Percentiles rank a stretch among this genome's conserved stretches.
phyloP scores from a whole-genome alignment of 352 stramenopile genomes.

The Phytophthora cajani region DNA sequence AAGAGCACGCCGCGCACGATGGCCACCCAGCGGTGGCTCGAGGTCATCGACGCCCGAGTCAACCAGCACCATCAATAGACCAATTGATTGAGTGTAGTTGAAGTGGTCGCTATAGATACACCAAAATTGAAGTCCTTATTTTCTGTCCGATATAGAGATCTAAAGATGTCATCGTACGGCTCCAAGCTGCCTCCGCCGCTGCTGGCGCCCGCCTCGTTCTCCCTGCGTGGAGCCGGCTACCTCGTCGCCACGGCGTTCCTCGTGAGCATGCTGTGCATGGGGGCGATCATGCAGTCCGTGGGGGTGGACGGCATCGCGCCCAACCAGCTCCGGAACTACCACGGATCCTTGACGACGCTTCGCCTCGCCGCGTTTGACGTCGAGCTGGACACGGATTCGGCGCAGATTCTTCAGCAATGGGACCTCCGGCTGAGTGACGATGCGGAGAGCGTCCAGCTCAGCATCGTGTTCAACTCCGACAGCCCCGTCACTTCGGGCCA shows the following conservation, averaged over 20 bases:
- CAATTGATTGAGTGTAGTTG: neutral
- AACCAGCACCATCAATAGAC: neutral
- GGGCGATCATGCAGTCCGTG: conserved; percentile 39
- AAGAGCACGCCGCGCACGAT: conserved; percentile 67
- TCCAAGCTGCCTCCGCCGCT: conserved; percentile 22
- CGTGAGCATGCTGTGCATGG: conserved; percentile 44
- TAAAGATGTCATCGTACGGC: conserved; percentile 27
- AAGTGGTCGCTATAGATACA: neutral
- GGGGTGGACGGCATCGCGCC: conserved; percentile 26
- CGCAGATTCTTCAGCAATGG: conserved; percentile 22
- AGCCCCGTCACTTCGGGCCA: conserved; percentile 26
- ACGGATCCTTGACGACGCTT: conserved; percentile 19
- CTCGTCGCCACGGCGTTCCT: conserved; percentile 41
- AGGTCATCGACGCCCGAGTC: conserved; percentile 47
- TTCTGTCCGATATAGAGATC: conserved; percentile 7
- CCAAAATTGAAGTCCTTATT: conserved; percentile 1
- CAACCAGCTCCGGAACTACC: conserved; percentile 11
- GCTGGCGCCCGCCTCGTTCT: conserved; percentile 34
- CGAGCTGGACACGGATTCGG: conserved; percentile 3
- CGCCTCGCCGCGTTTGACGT: conserved; percentile 6
- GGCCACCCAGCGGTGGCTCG: conserved; percentile 71
- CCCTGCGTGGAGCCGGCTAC: conserved; percentile 28
- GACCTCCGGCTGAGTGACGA: conserved; percentile 19
- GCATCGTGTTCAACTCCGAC: conserved; percentile 34
- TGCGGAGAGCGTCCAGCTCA: conserved; percentile 18